Base-by-base conservation (phyloP, 352 stramenopile genomes). In the Phytophthora cryptogea region DNA sequence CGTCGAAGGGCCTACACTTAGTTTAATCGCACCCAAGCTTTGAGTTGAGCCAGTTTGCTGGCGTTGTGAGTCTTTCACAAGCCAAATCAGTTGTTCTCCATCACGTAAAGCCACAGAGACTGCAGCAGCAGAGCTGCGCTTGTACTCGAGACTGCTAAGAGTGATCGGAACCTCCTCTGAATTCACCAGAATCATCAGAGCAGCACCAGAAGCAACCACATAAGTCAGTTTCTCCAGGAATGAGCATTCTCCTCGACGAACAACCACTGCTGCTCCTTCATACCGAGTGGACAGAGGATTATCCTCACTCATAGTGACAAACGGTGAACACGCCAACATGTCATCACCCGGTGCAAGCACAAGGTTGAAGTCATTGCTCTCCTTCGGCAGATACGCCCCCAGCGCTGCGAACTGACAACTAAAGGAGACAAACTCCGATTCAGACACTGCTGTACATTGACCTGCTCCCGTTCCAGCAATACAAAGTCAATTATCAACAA, bases 161-260 rank as follows among this genome's bases (percentile, higher is more conserved):
- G 35, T 40, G 16, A 85, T 28, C 5, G 72, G 44, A 23, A 14
- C 20, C 5, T 80, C 59, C 28, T 80, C 61, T 2, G 58, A 62
- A 44, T 85, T 85, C 14, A 85, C 65, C 3, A 85, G 44, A 37
- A 82, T 20, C 69, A 85, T 80, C 30, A 35, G 58, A 14, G n/a
- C 3, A 5, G 51, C 59, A 23, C 55, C 52, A 9, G 49, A 23
- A 46, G 28, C 37, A 36, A 35, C 56, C 23, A 82, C 70, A 55
- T 68, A 26, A 6, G 0, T 17, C 28, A 78, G 16, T 49, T 85
- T 85, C 4, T 72, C 37, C 20, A 72, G 59, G 23, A 85, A 85
- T 2, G 72, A 67, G 26, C 76, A 85, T 1, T 54, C 41, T 5
- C 75, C 75, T 17, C 76, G 76, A 16, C 49, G 57, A 28, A 78